These are phyloP conservation scores for Cajanus cajan DNA, from an alignment of 306 rosid species.

Conservation along the genomic window DNA sequence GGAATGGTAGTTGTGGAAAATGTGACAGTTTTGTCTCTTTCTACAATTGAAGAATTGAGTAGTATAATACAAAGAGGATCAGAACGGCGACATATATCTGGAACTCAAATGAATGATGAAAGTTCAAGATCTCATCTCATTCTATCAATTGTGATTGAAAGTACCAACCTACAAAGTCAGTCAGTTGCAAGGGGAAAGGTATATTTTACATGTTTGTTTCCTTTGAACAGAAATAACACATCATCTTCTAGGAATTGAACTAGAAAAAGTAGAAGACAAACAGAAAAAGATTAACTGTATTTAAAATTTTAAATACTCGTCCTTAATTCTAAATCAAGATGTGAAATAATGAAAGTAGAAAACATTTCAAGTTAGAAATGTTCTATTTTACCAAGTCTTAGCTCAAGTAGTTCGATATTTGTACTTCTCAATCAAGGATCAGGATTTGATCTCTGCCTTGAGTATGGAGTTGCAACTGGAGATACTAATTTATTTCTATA, in stretches of 20 bases:
- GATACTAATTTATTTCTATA: too few relatives aligned
- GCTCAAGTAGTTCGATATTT: too few relatives aligned
- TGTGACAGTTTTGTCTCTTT: slow-evolving; percentile 61
- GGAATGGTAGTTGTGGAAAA: slow-evolving; percentile 95
- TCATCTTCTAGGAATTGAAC: neutral
- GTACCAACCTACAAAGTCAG: slow-evolving; percentile 92
- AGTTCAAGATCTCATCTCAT: slow-evolving; percentile 95
- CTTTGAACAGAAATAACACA: neutral
- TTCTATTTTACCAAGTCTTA: too few relatives aligned
- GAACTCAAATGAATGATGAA: slow-evolving; percentile 89
- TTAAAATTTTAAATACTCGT: neutral
- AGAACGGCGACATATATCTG: slow-evolving; percentile 75
- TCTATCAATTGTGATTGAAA: slow-evolving; percentile 85
- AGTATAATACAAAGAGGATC: slow-evolving; percentile 76
- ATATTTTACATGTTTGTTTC: slow-evolving; percentile 4
- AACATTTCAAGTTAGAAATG: neutral
- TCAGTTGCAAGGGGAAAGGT: slow-evolving; percentile 94
- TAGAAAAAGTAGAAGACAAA: neutral
- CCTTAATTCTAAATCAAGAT: neutral
- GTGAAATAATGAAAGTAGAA: neutral
- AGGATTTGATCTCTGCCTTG: too few relatives aligned
- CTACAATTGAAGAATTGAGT: slow-evolving; percentile 70
- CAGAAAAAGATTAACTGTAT: neutral
- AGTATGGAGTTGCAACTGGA: too few relatives aligned
- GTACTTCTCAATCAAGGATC: too few relatives aligned